Percentiles rank a stretch among this genome's conserved stretches.
Evolutionary conservation across 1,139 yeast genomes (phyloP).

Genomic region (Candida labiduridarum): DNA sequence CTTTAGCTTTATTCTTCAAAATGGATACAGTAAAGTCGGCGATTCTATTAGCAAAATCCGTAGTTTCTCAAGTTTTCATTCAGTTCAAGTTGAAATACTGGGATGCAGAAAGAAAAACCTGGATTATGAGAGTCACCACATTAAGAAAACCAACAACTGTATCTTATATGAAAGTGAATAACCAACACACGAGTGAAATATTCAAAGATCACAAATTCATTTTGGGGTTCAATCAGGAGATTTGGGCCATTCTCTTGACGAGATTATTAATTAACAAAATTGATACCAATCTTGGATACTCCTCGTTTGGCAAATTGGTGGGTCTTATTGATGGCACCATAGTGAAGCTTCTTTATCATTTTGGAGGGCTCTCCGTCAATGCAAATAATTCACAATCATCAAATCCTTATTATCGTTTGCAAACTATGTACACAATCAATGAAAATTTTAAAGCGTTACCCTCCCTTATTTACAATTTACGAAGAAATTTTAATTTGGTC

Average conservation of each 20-base stretch:
- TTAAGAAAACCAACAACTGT: conserved; percentile 34
- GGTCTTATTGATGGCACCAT: conserved; percentile 29
- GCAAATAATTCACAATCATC: conserved; percentile 7
- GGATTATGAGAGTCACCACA: conserved; percentile 35
- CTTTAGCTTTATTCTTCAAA: conserved; percentile 36
- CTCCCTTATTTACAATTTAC: conserved; percentile 30
- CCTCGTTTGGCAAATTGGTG: conserved; percentile 31
- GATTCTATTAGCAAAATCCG: conserved; percentile 18
- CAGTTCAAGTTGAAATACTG: conserved; percentile 38
- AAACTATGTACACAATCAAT: conserved; percentile 25
- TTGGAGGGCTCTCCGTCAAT: conserved; percentile 31
- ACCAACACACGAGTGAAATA: conserved; percentile 21
- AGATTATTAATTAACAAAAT: conserved; percentile 36
- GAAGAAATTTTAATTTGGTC: conserved; percentile 38
- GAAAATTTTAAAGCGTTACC: conserved; percentile 32
- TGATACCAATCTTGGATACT: conserved; percentile 39
- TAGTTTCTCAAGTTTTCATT: conserved; percentile 25
- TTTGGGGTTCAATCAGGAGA: conserved; percentile 34
- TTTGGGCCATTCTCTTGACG: conserved; percentile 33
- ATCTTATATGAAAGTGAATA: conserved; percentile 18
- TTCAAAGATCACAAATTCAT: conserved; percentile 30
- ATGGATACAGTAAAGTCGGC: conserved; percentile 31
- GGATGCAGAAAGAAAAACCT: conserved; percentile 20
- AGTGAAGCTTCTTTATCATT: conserved; percentile 31
- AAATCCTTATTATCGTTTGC: conserved; percentile 28